phyloP scores from a whole-genome alignment of 129 eudicot genomes.

The Pulicaria dysenterica region DNA sequence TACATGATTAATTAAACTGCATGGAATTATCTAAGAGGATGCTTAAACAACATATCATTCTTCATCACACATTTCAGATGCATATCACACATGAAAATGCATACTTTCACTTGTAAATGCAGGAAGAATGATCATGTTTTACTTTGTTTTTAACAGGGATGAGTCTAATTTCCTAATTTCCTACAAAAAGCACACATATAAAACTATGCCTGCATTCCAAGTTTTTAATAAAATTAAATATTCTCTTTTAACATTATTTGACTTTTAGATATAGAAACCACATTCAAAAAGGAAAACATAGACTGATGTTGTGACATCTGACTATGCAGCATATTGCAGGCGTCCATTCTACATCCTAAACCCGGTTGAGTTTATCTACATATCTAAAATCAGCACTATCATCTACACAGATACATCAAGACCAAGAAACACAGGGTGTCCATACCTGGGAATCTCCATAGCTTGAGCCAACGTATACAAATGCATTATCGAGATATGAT shows the following conservation, averaged over 20 bases:
- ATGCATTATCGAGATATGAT: conserved; percentile 93
- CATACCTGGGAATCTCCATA: conserved; percentile 98
- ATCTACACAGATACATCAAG: neutral
- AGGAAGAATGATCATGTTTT: neutral
- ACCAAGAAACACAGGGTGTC: neutral
- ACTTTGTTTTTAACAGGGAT: neutral
- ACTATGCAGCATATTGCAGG: neutral
- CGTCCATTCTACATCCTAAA: neutral
- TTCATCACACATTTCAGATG: neutral
- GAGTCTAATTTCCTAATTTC: neutral
- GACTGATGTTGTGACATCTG: neutral
- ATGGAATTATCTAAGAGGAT: neutral
- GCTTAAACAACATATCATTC: neutral
- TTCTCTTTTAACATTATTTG: neutral
- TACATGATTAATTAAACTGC: neutral
- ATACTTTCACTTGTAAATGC: neutral
- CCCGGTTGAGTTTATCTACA: neutral
- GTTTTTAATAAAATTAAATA: neutral
- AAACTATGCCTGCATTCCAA: neutral
- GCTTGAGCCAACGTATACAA: conserved; percentile 95
- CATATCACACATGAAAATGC: neutral
- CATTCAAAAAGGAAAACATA: neutral
- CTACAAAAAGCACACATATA: neutral
- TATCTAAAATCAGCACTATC: neutral
- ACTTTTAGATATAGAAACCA: neutral